A percentile compares a stretch with the other conserved stretches of the same genome.
phyloP scores from a whole-genome alignment of 352 stramenopile genomes.

The Blastocystis sp. region DNA sequence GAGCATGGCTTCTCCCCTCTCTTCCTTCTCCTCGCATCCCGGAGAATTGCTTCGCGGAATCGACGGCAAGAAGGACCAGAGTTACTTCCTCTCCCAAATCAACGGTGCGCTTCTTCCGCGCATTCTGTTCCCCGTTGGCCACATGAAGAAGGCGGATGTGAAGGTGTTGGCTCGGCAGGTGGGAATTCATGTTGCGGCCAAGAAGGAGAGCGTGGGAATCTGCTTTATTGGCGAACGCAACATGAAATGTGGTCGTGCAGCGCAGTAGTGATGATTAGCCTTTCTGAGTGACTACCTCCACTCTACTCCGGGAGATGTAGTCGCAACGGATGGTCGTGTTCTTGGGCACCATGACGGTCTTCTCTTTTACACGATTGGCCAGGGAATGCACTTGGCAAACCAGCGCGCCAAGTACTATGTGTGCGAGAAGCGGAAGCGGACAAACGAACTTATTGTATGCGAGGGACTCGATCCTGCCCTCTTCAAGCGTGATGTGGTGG shows the following conservation, averaged over 20 bases:
- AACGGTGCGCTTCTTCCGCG: slow-evolving; percentile 73
- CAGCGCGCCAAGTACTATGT: slow-evolving; percentile 84
- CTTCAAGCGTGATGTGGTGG: not conserved
- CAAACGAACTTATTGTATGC: slow-evolving; percentile 43
- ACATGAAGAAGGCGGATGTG: slow-evolving; percentile 86
- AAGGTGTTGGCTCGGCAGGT: slow-evolving; percentile 81
- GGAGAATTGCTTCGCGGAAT: slow-evolving; percentile 78
- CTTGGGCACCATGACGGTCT: slow-evolving; percentile 80
- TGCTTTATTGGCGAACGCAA: slow-evolving; percentile 95
- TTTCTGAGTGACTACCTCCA: slow-evolving; percentile 80
- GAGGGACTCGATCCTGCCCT: slow-evolving; percentile 6
- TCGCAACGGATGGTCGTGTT: slow-evolving; percentile 76
- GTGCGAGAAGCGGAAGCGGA: slow-evolving; percentile 71
- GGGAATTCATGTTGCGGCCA: slow-evolving; percentile 82
- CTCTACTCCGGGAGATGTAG: slow-evolving; percentile 79
- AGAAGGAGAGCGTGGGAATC: slow-evolving; percentile 93
- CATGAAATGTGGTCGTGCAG: slow-evolving; percentile 85
- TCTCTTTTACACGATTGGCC: slow-evolving; percentile 86
- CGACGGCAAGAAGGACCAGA: slow-evolving; percentile 90
- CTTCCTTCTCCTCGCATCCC: slow-evolving; percentile 2
- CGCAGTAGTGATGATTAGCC: not conserved
- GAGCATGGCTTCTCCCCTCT: not conserved
- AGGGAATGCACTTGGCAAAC: slow-evolving; percentile 85
- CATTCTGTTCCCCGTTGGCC: slow-evolving; percentile 90
- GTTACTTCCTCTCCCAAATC: slow-evolving; percentile 90